These are phyloP conservation scores for Xylaria sp. DNA, from an alignment of 2,329 filamentous ascomycete genomes.

Conservation along the genomic window DNA sequence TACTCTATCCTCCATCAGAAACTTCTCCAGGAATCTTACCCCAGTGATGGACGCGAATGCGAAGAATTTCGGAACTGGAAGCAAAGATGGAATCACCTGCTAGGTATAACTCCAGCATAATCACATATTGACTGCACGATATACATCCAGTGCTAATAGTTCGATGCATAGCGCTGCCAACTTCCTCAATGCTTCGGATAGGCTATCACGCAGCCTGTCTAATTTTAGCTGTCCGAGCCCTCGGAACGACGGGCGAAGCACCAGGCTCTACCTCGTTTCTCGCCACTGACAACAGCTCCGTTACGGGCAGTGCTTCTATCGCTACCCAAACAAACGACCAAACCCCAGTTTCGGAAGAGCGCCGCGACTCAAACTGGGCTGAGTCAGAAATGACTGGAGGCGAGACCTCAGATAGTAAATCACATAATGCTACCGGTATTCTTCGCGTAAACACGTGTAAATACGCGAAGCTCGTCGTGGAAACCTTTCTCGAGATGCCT, in stretches of 20 bases:
- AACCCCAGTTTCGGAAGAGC: slow-evolving; percentile 10
- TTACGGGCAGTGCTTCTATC: slow-evolving; percentile 6
- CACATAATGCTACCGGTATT: slow-evolving; percentile 11
- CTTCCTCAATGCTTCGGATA: slow-evolving; percentile 50
- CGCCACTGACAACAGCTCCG: slow-evolving; percentile 37
- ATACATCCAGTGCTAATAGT: slow-evolving; percentile 6
- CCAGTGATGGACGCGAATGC: slow-evolving; percentile 49
- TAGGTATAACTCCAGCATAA: slow-evolving; percentile 43
- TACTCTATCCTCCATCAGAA: slow-evolving; percentile 54
- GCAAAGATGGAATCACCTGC: slow-evolving; percentile 51
- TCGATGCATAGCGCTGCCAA: slow-evolving; percentile 45
- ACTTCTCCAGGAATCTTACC: slow-evolving; percentile 47
- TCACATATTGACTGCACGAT: too few relatives aligned
- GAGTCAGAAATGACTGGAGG: slow-evolving; percentile 12
- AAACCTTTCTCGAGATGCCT: slow-evolving; percentile 51
- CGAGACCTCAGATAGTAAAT: neutral
- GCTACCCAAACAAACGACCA: slow-evolving; percentile 16
- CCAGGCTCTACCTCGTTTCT: slow-evolving; percentile 47
- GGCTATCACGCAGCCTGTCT: slow-evolving; percentile 52
- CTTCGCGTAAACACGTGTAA: slow-evolving; percentile 46
- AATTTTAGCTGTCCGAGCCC: slow-evolving; percentile 48
- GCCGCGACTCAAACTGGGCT: neutral
- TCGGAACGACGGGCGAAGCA: slow-evolving; percentile 49
- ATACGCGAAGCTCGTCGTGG: slow-evolving; percentile 47
- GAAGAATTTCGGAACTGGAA: slow-evolving; percentile 51